phyloP scores from a whole-genome alignment of 169 alveolate genomes.

The Amoebophrya sp. region DNA sequence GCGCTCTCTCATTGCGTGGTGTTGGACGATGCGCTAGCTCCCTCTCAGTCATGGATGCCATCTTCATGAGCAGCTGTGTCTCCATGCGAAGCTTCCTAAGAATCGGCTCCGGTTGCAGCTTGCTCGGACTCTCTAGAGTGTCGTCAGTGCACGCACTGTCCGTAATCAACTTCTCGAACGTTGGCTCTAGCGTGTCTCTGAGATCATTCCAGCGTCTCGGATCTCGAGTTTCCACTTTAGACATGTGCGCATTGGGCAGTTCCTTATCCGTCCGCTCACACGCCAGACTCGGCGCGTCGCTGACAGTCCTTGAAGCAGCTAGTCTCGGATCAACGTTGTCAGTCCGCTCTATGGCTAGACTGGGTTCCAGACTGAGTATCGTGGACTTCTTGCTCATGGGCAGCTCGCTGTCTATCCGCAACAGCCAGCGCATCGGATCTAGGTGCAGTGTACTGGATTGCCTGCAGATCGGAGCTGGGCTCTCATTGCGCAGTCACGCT shows the following conservation, averaged over 20 bases:
- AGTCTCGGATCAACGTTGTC: neutral
- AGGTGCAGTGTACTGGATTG: neutral
- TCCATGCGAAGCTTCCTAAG: conserved; percentile 21
- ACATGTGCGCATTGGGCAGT: neutral
- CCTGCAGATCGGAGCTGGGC: neutral
- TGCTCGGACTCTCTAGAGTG: neutral
- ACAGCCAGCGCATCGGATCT: neutral
- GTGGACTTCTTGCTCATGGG: conserved; percentile 22
- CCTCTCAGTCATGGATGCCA: neutral
- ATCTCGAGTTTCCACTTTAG: neutral
- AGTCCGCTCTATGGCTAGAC: neutral
- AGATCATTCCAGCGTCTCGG: neutral
- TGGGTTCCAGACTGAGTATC: neutral
- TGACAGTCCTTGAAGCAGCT: neutral
- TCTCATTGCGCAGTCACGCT: neutral
- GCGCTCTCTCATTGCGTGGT: neutral
- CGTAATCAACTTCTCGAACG: neutral
- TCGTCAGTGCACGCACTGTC: neutral
- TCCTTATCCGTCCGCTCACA: neutral
- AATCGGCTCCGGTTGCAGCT: conserved; percentile 8
- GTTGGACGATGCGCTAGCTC: neutral
- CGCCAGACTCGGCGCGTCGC: neutral
- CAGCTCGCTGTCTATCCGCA: conserved; percentile 10
- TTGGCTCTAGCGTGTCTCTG: conserved; percentile 17
- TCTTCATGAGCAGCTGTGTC: neutral